A percentile compares a stretch with the other conserved stretches of the same genome.
phyloP scores from a whole-genome alignment of 345 rosid species.

The Murraya koenigii region DNA sequence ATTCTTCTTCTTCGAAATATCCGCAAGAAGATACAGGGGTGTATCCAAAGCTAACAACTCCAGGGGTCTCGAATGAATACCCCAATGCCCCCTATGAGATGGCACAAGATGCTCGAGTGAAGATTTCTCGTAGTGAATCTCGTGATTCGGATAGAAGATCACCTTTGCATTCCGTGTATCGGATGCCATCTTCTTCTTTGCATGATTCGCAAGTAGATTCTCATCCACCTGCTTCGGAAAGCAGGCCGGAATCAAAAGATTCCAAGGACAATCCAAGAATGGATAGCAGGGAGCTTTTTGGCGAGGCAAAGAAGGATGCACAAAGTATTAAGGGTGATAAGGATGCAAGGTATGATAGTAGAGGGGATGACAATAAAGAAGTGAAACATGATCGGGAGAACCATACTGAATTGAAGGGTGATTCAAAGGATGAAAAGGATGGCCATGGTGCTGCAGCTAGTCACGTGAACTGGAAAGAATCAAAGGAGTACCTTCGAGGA shows the following conservation, averaged over 20 bases:
- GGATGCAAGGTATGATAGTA: constrained; percentile 62
- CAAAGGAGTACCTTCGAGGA: constrained; percentile 79
- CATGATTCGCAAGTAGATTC: constrained; percentile 61
- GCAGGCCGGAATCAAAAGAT: constrained; percentile 57
- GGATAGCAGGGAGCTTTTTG: constrained; percentile 55
- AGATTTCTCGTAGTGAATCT: constrained; percentile 65
- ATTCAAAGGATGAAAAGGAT: constrained; percentile 62
- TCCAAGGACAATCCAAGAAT: constrained; percentile 54
- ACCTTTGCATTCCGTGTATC: constrained; percentile 58
- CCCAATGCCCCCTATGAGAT: constrained; percentile 54
- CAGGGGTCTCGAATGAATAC: constrained; percentile 49
- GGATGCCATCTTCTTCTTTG: constrained; percentile 47
- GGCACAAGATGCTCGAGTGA: constrained; percentile 54
- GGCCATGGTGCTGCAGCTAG: constrained; percentile 40
- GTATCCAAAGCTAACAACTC: constrained; percentile 56
- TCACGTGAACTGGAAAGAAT: constrained; percentile 79
- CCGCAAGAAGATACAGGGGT: constrained; percentile 63
- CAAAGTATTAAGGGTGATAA: constrained; percentile 63
- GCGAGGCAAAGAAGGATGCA: constrained; percentile 72
- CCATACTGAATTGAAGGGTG: constrained; percentile 52
- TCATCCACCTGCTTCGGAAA: constrained; percentile 38
- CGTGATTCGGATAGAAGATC: constrained; percentile 84
- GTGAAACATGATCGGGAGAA: constrained; percentile 58
- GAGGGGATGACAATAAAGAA: constrained; percentile 70
- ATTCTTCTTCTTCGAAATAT: constrained; percentile 68